A percentile compares a stretch with the other conserved stretches of the same genome.
phyloP scores from a whole-genome alignment of 257 asterid species.

The Scutellaria minor region DNA sequence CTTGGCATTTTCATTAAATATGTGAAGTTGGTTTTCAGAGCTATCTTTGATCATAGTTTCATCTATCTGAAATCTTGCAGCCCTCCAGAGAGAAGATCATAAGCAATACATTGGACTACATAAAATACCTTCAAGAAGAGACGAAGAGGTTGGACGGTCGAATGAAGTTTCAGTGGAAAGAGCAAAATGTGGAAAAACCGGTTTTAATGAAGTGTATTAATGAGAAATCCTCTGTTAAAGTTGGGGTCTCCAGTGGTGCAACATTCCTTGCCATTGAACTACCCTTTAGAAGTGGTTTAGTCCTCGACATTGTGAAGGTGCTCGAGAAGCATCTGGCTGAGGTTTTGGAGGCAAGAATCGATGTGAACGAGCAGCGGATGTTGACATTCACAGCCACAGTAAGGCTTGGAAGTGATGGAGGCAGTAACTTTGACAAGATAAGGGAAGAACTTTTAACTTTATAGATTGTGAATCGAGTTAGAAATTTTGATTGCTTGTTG shows the following conservation, averaged over 20 bases:
- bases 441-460: conserved; percentile 51
- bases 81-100: conserved; percentile 49
- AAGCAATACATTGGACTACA: conserved; percentile 50
- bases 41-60: neutral
- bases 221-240: conserved; percentile 41
- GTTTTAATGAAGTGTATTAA: conserved; percentile 39
- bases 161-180: conserved; percentile 40
- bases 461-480: neutral
- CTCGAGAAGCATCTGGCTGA: conserved; percentile 61
- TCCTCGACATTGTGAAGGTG: conserved; percentile 47
- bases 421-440: conserved; percentile 44
- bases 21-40: too few relatives aligned
- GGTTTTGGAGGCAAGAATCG: conserved; percentile 60
- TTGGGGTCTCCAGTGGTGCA: conserved; percentile 42
- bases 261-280: conserved; percentile 59
- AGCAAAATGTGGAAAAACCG: conserved; percentile 29
- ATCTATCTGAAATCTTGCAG: conserved; percentile 42
- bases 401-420: conserved; percentile 41
- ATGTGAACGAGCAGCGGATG: conserved; percentile 45
- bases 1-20: conserved; percentile 10
- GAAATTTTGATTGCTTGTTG: conserved; percentile 13
- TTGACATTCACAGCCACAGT: conserved; percentile 55
- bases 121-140: conserved; percentile 58
- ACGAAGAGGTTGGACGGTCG: conserved; percentile 51
- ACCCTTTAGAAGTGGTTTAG: conserved; percentile 43